Percentiles rank a stretch among this genome's conserved stretches.
Conservation (phyloP, 2,329 filamentous ascomycete species). For the Lasiodiplodia hormozganensis region DNA sequence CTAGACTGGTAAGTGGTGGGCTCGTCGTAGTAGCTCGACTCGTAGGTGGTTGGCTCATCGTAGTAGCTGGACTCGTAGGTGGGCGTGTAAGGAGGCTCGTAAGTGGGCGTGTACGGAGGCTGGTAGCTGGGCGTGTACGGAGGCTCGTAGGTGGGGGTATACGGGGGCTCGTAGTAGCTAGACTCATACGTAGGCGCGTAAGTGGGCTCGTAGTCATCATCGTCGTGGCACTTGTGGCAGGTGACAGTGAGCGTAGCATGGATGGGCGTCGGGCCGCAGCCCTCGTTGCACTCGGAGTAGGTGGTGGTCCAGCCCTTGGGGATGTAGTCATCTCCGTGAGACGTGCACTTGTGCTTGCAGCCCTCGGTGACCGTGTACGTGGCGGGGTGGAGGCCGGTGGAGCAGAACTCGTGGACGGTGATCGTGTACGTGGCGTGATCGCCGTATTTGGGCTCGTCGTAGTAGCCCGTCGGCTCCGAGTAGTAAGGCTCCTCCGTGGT, state of each 20-base stretch:
- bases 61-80: too few relatives aligned
- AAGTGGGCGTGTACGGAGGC: not conserved
- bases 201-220: not conserved
- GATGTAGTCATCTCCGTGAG: not conserved
- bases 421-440: slow-evolving; percentile 5
- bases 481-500: too few relatives aligned
- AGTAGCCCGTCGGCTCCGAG: not conserved
- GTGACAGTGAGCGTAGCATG: slow-evolving; percentile 11
- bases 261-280: slow-evolving; percentile 2
- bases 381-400: not conserved
- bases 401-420: slow-evolving; percentile 21
- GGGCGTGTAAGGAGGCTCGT: not conserved
- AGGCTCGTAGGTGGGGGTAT: not conserved
- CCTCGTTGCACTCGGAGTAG: not conserved
- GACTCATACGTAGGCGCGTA: not conserved
- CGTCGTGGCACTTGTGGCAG: slow-evolving; percentile 5
- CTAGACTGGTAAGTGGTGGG: too few relatives aligned
- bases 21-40: too few relatives aligned
- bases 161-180: not conserved
- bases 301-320: slow-evolving; percentile 10
- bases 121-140: not conserved
- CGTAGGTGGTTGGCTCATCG: too few relatives aligned
- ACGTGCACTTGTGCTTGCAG: slow-evolving; percentile 2
- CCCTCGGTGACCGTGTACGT: slow-evolving; percentile 13
- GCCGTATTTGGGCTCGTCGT: not conserved